Base-by-base conservation (phyloP, 208 protist species). In the Crithidia brevicula region DNA sequence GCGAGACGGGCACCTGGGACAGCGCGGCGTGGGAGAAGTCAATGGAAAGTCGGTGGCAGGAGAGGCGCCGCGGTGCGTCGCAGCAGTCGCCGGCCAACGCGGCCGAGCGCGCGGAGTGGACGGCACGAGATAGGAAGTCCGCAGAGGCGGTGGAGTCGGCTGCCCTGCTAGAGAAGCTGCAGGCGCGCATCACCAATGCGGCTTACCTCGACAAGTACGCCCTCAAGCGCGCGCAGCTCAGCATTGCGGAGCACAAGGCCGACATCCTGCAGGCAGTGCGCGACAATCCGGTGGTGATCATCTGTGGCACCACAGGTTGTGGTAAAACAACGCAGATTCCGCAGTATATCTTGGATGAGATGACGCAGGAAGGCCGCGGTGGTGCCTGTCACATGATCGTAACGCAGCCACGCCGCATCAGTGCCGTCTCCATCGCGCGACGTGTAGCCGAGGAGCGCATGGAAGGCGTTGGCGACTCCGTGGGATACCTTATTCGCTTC, bases 401-500 rank as follows among this genome's bases (percentile, higher is more conserved):
- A 56, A 99, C 98, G 38, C 98, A 99, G 85, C 99, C 99, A 10
- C 83, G 99, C 4, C 86, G 99, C 22, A 90, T 99, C 18, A 98
- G 98, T 27, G 98, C 99, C 0, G 98, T 99, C 25, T 98, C 92
- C 1, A 98, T 99, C 22, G 97, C 99, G 20, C 97, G 97, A 68
- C 94, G 99, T 51, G 98, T 99, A 27, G 97, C 98, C 13, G 90
- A 98, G 51, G 99, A 99, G 79, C 92, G 97, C 20, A 86, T 98
- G 27, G 98, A 98, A 73, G 23, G 47, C 4, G 52, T 99, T 6
- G 98, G 98, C 30, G 85, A 98, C 10, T 93, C 98, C 40, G 97
- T 99, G 22, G 99, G 99, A 18, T 99, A 99, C 77, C 83, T 77
- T 0, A 98, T 99, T 75, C 95, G 99, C 68, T 99, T 99, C 68